A percentile compares a stretch with the other conserved stretches of the same genome.
Evolutionary conservation across 1,284 basidiomycete species (phyloP).

Genomic region (Marasmius sp.): DNA sequence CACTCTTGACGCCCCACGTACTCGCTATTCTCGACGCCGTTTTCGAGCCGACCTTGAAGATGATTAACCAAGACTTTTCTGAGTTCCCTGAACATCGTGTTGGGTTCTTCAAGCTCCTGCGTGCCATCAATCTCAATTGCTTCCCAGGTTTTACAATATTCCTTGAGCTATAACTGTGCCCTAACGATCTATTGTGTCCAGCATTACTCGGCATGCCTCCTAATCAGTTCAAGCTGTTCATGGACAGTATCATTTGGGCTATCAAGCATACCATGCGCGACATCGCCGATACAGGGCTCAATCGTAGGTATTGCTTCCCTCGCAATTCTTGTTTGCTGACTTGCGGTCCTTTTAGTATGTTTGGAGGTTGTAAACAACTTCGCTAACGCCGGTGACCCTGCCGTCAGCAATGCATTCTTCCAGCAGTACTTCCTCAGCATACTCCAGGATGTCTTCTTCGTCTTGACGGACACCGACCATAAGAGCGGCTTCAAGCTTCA

Average conservation of each 20-base stretch:
- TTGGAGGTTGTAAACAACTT: slow-evolving; percentile 97
- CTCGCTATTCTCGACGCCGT: slow-evolving; percentile 95
- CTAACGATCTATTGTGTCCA: slow-evolving; percentile 27
- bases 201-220: slow-evolving; percentile 87
- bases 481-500: slow-evolving; percentile 97
- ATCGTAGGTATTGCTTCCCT: slow-evolving; percentile 52
- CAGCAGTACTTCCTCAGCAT: slow-evolving; percentile 90
- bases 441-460: slow-evolving; percentile 96
- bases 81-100: slow-evolving; percentile 98
- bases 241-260: slow-evolving; percentile 99
- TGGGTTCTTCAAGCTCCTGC: slow-evolving; percentile 95
- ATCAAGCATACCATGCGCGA: slow-evolving; percentile 99
- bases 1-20: slow-evolving; percentile 91
- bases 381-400: slow-evolving; percentile 70
- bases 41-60: slow-evolving; percentile 95
- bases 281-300: slow-evolving; percentile 94
- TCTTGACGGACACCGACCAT: slow-evolving; percentile 97
- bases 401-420: slow-evolving; percentile 73
- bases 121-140: slow-evolving; percentile 92
- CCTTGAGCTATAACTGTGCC: slow-evolving; percentile 3
- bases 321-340: slow-evolving; percentile 16
- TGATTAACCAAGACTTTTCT: slow-evolving; percentile 99
- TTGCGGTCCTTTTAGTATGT: slow-evolving; percentile 60
- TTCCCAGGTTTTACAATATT: slow-evolving; percentile 75
- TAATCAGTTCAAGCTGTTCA: slow-evolving; percentile 95